Percentiles rank a stretch among this genome's conserved stretches.
These are phyloP conservation scores for Sideroxylon spinosum DNA, from an alignment of 179 eudicot genomes.

Conservation along the genomic window DNA sequence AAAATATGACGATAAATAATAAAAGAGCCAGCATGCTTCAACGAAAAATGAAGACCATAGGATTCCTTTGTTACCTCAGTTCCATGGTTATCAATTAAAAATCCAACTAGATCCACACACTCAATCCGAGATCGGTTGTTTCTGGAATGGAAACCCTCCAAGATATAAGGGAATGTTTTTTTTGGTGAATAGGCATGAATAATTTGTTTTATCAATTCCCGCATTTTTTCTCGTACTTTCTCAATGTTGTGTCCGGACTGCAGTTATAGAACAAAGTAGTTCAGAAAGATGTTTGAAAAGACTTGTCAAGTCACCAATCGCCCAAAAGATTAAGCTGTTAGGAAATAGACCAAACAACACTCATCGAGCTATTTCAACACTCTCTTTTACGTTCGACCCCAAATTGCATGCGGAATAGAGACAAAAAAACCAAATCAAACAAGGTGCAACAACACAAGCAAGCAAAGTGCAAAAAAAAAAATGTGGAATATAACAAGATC, in stretches of 20 bases:
- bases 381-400: too few species aligned
- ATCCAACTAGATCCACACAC: slow-evolving; percentile 79
- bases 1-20: not conserved
- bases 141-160: slow-evolving; percentile 90
- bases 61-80: slow-evolving; percentile 50
- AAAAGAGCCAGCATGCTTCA: not conserved
- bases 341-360: too few species aligned
- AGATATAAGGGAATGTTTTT: slow-evolving; percentile 71
- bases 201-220: slow-evolving; percentile 75
- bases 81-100: slow-evolving; percentile 75
- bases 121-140: slow-evolving; percentile 85
- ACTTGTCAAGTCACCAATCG: too few species aligned
- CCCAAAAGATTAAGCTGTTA: too few species aligned
- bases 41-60: not conserved
- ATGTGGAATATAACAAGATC: too few species aligned
- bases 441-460: too few species aligned
- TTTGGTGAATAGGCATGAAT: slow-evolving; percentile 69
- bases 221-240: slow-evolving; percentile 81
- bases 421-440: too few species aligned
- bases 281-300: slow-evolving; percentile 6
- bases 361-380: too few species aligned
- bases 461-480: too few species aligned
- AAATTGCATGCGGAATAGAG: too few species aligned
- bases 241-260: slow-evolving; percentile 97
- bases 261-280: slow-evolving; percentile 18